Percentiles rank a stretch among this genome's conserved stretches.
phyloP scores from a whole-genome alignment of 2,329 filamentous ascomycete species.

The Stagonosporopsis rhizophila region DNA sequence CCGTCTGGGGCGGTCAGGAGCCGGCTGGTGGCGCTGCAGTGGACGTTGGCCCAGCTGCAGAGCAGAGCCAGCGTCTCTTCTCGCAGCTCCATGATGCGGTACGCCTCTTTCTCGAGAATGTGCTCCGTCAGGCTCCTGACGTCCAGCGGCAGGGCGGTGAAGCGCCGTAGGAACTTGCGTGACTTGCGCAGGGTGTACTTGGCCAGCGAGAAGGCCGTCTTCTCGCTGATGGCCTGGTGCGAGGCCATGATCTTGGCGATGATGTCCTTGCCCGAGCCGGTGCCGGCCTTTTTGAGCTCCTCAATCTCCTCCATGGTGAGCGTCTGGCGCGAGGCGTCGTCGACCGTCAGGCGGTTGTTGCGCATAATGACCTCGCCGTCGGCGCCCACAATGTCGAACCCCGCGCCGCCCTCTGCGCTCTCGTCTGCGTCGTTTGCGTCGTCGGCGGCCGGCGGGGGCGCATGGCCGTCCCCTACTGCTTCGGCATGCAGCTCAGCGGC shows the following conservation, averaged over 20 bases:
- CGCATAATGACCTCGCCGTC: slow-evolving; percentile 61
- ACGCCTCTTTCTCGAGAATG: slow-evolving; percentile 80
- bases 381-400: slow-evolving; percentile 57
- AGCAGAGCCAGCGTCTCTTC: slow-evolving; percentile 83
- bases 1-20: slow-evolving; percentile 40
- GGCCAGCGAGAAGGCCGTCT: slow-evolving; percentile 89
- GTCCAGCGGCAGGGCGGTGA: slow-evolving; percentile 84
- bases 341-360: slow-evolving; percentile 69
- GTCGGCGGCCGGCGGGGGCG: slow-evolving; percentile 50
- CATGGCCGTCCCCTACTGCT: slow-evolving; percentile 63
- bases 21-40: slow-evolving; percentile 65
- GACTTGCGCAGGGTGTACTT: slow-evolving; percentile 97
- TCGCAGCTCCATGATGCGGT: slow-evolving; percentile 82
- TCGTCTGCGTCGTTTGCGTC: slow-evolving; percentile 44
- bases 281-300: slow-evolving; percentile 73
- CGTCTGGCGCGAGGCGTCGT: slow-evolving; percentile 74
- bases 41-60: slow-evolving; percentile 89
- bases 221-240: slow-evolving; percentile 89
- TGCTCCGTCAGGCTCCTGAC: slow-evolving; percentile 77
- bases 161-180: slow-evolving; percentile 89
- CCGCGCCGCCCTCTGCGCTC: slow-evolving; percentile 41
- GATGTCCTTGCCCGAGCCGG: slow-evolving; percentile 82
- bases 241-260: slow-evolving; percentile 92
- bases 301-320: slow-evolving; percentile 76
- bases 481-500: slow-evolving; percentile 85